Evolutionary conservation across 352 stramenopile genomes (phyloP), one percentile per base, ranked within the genome.

Genomic region (Phytophthora constricta): DNA sequence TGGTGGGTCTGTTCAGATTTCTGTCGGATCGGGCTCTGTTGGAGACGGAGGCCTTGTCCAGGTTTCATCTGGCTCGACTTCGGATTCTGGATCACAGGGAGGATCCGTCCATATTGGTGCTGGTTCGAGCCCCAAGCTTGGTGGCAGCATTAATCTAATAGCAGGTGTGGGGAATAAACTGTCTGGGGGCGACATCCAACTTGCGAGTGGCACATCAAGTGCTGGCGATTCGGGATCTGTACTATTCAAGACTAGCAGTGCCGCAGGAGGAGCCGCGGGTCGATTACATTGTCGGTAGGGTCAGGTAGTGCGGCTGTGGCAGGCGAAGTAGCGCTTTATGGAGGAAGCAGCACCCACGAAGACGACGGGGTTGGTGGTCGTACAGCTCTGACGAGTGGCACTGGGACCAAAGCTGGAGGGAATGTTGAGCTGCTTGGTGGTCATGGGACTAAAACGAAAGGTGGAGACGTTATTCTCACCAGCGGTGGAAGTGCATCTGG

Each of bases 351-450:
- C 16, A 62, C 50, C 39, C 46, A 60, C 23, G 26, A 28, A 14
- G 31, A 33, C n/a, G n/a, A n/a, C 20, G 75, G 68, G 17, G 51
- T 66, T 17, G 68, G 66, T n/a, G 65, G 71, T 25, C 58, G 47
- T 34, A 33, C 62, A 20, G 48, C 50, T 25, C 26, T 74, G 2
- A 43, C 34, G 4, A 60, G 72, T 25, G 72, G 72, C 23, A 67
- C 46, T 39, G 71, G 71, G 26, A 62, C 49, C 27, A 65, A 20
- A 34, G 55, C 70, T 43, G 71, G 71, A 1, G 71, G 71, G 3
- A 71, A 71, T 27, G 27, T 79, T 22, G 49, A 61, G 20, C 62
- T 79, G 23, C 22, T 58, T 22, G 58, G 67, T 28, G 71, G 71
- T n/a, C 2, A 28, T 25, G 68, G 71, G n/a, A 56, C 26, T 4